Base-by-base conservation (phyloP, 2,329 filamentous ascomycete genomes). In the Cladorrhinum sp. region DNA sequence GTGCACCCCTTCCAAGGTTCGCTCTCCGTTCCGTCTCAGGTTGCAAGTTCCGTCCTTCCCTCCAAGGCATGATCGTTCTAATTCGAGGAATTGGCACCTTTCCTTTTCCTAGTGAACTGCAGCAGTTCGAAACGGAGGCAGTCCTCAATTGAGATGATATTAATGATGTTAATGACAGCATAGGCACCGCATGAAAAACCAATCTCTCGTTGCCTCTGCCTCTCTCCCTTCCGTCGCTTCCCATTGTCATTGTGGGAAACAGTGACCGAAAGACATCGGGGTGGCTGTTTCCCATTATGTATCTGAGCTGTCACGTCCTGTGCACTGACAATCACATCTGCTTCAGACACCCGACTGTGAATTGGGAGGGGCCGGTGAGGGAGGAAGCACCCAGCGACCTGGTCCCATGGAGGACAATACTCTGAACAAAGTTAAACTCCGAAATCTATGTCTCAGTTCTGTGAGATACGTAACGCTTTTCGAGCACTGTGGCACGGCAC, bases 141-240 rank as follows among this genome's bases (percentile, higher is more conserved):
- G 24, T 36, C 50, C 27, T 53, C 13, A 18, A 22, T 36, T 29
- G 50, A 29, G 29, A 29, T 50, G 49, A 25, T 50, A 22, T 4
- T 16, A 25, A 50, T 20, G 25, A 27, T 25, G 24, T 4, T 41
- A 41, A 13, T n/a, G 16, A 41, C 36, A 41, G 36, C 36, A 41
- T 41, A 13, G 36, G 38, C 13, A 49, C 13, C 23, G 57, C 57
- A 59, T 59, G 57, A 55, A 32, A 45, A 27, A 16, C 36, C 20
- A 59, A 55, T 59, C 25, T 59, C 41, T 36, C 41, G 50, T 20
- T 49, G 50, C 50, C 36, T 59, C 57, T 38, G 22, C 20, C 41
- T 49, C 53, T 29, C 16, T 45, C 41, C 41, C 41, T 45, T 45
- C 41, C n/a, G 18, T 20, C 18, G 32, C 41, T 20, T 18, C n/a